These are phyloP conservation scores for Plasmodium gonderi DNA, from an alignment of 169 alveolate genomes.

Conservation along the genomic window DNA sequence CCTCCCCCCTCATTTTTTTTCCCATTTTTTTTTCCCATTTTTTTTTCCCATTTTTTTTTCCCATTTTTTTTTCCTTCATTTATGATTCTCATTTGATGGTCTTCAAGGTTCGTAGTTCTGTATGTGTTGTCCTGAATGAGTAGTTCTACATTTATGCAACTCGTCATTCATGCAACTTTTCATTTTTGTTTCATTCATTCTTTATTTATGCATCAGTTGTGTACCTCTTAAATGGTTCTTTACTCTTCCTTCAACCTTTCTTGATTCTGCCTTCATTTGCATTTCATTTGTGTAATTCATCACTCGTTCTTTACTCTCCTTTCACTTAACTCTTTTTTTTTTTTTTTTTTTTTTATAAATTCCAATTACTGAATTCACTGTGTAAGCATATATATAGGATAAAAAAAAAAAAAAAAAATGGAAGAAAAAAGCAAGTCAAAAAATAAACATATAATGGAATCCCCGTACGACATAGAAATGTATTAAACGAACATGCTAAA, in stretches of 20 bases:
- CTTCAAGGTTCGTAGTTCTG: background rate
- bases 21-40: background rate
- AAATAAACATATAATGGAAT: conserved; percentile 39
- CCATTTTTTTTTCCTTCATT: background rate
- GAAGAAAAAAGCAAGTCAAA: conserved; percentile 26
- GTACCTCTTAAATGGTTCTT: background rate
- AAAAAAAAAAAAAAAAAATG: conserved; percentile 18
- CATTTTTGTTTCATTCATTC: background rate
- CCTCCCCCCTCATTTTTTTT: background rate
- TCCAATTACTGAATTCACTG: background rate
- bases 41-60: background rate
- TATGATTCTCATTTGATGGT: background rate
- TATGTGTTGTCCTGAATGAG: background rate
- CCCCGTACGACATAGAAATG: conserved; percentile 54
- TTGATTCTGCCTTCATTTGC: background rate
- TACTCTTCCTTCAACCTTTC: background rate
- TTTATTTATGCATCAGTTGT: background rate
- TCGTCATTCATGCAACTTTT: background rate
- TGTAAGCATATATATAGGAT: background rate
- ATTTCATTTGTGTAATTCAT: background rate
- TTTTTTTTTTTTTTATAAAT: background rate
- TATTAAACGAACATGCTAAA: background rate
- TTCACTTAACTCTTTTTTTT: background rate
- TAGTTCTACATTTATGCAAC: background rate
- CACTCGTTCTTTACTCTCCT: background rate